Base-by-base conservation (phyloP, 495 filamentous ascomycete species). In the Tuber calosporum region DNA sequence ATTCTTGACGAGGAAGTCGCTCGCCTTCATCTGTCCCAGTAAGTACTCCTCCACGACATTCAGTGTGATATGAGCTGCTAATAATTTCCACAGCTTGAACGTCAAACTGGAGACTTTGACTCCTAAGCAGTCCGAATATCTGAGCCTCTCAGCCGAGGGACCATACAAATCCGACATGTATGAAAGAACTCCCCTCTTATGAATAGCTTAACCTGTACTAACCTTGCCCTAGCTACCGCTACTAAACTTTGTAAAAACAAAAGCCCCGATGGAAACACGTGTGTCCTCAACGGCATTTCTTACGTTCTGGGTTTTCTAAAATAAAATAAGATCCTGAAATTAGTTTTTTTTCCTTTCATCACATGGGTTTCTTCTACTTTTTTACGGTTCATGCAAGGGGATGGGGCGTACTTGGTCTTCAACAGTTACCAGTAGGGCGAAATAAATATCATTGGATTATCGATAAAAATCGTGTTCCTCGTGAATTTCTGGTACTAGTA, bases 1-100 rank as follows among this genome's bases (percentile, higher is more conserved):
- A 92, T 96, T 78, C 88, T 99, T 58, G 95, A 99, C 78, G 95
- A 99, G 89, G 92, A 97, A 86, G 95, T 99, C 82, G 95, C 95
- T 79, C 87, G 90, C 80, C 91, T 97, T 77, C 95, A 99, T 85
- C 85, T 98, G 80, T 89, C 87, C 70, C 96, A 98, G 74, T 75
- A 75, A 75, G 91, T 30, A 13, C 13, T 13, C n/a, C 22, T 48
- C 42, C 9, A 15, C 9, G 6, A 48, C 37, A 75, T 37, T 66
- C 30, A 30, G 9, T 0, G 17, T 67, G 20, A 22, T 74, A 30
- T 7, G 19, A 66, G 11, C 67, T 30, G 34, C 48, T 76, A 69
- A 76, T 68, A 20, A 41, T 38, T 19, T 37, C 40, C 11, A 13
- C 30, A 76, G 74, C 67, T 73, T 96, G 87, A 97, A 97, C 85